Base-by-base conservation (phyloP, 2,329 filamentous ascomycete genomes). In the Nigrospora oryzae region DNA sequence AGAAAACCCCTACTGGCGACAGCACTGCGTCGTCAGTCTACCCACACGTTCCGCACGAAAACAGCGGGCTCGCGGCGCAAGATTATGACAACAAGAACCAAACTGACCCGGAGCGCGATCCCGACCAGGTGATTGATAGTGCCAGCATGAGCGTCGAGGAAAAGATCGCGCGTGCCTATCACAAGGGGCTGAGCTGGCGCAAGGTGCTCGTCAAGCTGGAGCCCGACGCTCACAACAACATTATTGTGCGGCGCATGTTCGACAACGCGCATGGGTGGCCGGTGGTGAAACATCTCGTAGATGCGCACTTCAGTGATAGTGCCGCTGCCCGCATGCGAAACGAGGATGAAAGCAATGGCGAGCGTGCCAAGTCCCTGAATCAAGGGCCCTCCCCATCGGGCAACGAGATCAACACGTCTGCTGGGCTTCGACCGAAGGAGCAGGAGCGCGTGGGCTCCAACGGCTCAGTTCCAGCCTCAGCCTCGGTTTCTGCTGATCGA, bases 261-360 rank as follows among this genome's bases (percentile, higher is more conserved):
- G 84, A 89, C 46, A 98, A 98, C 58, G 93, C 93, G 0, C 95
- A 95, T 56, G 93, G 93, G 2, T 98, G 93, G 93, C 93, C 93
- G 1, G 93, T 98, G 1, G 73, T 97, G 41, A 90, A 96, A 65
- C 93, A 98, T 65, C 69, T 97, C 16, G 91, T 93, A 43, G 90
- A 97, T 56, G 89, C 89, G 0, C 93, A 98, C 66, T 98, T 98
- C 61, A 86, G 82, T 44, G 86, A 94, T 58, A 82, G 81, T 1
- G 77, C 77, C 40, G 67, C 75, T 2, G 83, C 86, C 0, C 73
- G 75, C 14, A 81, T 77, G 1, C 73, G 79, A 1, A 86, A 90
- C 55, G 79, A 85, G 40, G 65, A 83, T 31, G 84, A 88, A 60
- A 67, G 72, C 36, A 75, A 71, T n/a, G 63, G 65, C 1, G 89